A percentile compares a stretch with the other conserved stretches of the same genome.
These are phyloP conservation scores for Leccinum barrowsii DNA, from an alignment of 768 basidiomycete genomes.

Conservation along the genomic window DNA sequence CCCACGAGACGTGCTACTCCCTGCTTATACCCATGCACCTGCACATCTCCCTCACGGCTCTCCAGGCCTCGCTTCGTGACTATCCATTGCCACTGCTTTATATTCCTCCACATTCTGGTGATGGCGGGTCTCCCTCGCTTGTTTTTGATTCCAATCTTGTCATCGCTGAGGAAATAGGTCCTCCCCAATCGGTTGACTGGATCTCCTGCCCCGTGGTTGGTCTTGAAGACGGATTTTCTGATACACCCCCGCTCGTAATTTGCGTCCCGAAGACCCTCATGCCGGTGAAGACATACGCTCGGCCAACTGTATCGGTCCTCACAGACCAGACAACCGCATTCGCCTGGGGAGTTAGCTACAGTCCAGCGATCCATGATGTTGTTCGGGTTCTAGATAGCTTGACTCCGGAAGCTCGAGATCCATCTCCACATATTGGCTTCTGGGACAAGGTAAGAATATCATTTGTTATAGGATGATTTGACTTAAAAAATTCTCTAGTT, in stretches of 20 bases:
- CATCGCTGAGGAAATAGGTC: slow-evolving; percentile 83
- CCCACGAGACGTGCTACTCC: slow-evolving; percentile 66
- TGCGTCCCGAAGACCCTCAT: slow-evolving; percentile 86
- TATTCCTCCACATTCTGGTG: slow-evolving; percentile 48
- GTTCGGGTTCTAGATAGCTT: slow-evolving; percentile 80
- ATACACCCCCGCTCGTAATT: slow-evolving; percentile 52
- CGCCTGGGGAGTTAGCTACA: slow-evolving; percentile 87
- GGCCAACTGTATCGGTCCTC: slow-evolving; percentile 65
- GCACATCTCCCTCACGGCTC: slow-evolving; percentile 58
- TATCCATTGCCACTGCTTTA: slow-evolving; percentile 85
- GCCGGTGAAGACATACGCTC: slow-evolving; percentile 91
- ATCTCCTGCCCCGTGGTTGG: slow-evolving; percentile 63
- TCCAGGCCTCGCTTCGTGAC: slow-evolving; percentile 69
- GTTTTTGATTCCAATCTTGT: slow-evolving; percentile 76
- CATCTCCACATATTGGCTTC: slow-evolving; percentile 81
- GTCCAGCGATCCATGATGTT: slow-evolving; percentile 82
- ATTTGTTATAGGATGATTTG: not conserved
- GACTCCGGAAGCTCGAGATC: slow-evolving; percentile 72
- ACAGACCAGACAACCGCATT: slow-evolving; percentile 66
- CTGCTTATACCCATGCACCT: slow-evolving; percentile 83
- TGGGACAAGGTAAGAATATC: slow-evolving; percentile 80
- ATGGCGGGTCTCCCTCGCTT: slow-evolving; percentile 43
- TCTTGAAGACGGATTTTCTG: slow-evolving; percentile 48
- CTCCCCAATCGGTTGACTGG: slow-evolving; percentile 64
- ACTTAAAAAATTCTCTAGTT: slow-evolving; percentile 40